Evolutionary conservation across 1,284 basidiomycete genomes (phyloP), one percentile per base, ranked within the genome.

Genomic region (Boletus mariae): DNA sequence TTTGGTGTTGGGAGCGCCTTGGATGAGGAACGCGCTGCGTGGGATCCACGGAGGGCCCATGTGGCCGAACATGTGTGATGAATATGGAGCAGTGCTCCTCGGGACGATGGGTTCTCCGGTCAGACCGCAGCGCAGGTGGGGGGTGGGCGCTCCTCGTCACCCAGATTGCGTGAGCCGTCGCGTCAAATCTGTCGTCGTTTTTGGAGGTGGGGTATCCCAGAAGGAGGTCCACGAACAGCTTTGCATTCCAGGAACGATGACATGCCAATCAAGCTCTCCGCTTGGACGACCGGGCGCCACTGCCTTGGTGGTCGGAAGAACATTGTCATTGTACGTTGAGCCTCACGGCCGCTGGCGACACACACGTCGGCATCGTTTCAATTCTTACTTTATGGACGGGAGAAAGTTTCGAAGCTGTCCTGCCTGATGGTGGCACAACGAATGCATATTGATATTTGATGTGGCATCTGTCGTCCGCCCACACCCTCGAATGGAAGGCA

Each of bases 291-390:
- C 54, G 34, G 28, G 43, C 53, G 48, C 61, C 60, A 59, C 51
- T 45, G 38, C 61, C 61, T 61, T 61, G 61, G 31, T 53, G 26
- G 52, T 67, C 61, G 55, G 61, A 61, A 35, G 34, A 52, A 51
- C 40, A 37, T 10, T 17, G 47, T 35, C 57, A 53, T 20, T 5
- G 49, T 46, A 53, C 17, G 32, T 12, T 12, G 46, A 17, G 25
- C 5, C 37, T 41, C 61, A 58, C 31, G 40, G 12, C 51, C 35
- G 32, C 38, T 41, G 20, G 38, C 38, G 45, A 57, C 42, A 26
- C 40, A 50, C 38, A 45, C 32, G 53, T 48, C 44, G 40, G 29
- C 45, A 60, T 52, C 46, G 23, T 31, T 31, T 42, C 37, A 5
- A 37, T 51, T 38, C 10, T 31, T 12, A 13, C 7, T 51, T 45